Percentiles rank a stretch among this genome's conserved stretches.
phyloP scores from a whole-genome alignment of 2,329 filamentous ascomycete genomes.

The Pseudogymnoascus sp. region DNA sequence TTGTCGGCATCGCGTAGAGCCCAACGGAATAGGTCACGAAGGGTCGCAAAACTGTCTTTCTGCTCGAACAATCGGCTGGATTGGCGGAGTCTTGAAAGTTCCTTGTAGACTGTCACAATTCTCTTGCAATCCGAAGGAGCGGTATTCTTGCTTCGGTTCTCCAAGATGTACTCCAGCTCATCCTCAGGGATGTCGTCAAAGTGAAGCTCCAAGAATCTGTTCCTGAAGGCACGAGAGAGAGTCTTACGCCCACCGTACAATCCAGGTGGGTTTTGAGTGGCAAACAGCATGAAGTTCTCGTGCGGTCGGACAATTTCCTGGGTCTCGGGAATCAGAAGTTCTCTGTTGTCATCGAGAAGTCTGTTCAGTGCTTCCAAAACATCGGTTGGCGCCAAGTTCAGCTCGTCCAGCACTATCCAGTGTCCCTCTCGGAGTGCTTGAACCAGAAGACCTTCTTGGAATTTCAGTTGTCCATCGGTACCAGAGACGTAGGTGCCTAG shows the following conservation, averaged over 20 bases:
- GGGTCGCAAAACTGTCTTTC: slow-evolving; percentile 92
- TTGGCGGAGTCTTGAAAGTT: slow-evolving; percentile 82
- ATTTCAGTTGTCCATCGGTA: slow-evolving; percentile 73
- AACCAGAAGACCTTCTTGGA: slow-evolving; percentile 90
- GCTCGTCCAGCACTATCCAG: slow-evolving; percentile 96
- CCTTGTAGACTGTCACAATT: slow-evolving; percentile 90
- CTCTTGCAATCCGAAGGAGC: slow-evolving; percentile 84
- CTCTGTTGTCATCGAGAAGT: slow-evolving; percentile 89
- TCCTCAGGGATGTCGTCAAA: slow-evolving; percentile 97
- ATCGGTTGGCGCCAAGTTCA: slow-evolving; percentile 94
- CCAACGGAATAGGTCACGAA: slow-evolving; percentile 95
- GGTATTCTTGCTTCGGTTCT: slow-evolving; percentile 76
- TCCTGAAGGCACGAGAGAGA: slow-evolving; percentile 88
- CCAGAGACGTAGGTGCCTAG: slow-evolving; percentile 89
- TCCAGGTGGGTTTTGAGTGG: slow-evolving; percentile 93
- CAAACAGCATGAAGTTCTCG: slow-evolving; percentile 94
- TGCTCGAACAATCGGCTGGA: slow-evolving; percentile 90
- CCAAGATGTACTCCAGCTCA: slow-evolving; percentile 85
- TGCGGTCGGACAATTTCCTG: slow-evolving; percentile 90
- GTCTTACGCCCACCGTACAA: slow-evolving; percentile 92
- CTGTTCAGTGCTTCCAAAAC: slow-evolving; percentile 94
- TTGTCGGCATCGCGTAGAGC: slow-evolving; percentile 77
- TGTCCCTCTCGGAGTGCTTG: slow-evolving; percentile 87
- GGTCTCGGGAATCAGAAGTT: slow-evolving; percentile 91
- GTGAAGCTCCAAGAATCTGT: slow-evolving; percentile 92